Percentiles rank a stretch among this genome's conserved stretches.
Conservation (phyloP, 768 basidiomycete genomes). For the Amanita rimosa region DNA sequence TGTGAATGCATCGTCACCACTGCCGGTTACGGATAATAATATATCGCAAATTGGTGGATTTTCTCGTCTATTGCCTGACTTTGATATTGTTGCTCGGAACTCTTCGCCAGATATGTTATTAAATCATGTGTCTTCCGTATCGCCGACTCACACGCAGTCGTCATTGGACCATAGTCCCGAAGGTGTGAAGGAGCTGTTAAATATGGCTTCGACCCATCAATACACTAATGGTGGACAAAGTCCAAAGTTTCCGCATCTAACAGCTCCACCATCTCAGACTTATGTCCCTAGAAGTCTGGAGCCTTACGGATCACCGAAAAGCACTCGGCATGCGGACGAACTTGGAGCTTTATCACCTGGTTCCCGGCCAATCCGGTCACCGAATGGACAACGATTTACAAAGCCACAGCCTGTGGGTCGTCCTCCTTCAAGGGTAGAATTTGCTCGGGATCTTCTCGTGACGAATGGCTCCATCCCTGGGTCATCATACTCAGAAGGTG, state of each 20-base stretch:
- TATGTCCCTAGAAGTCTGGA: neutral
- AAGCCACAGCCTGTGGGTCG: constrained; percentile 8
- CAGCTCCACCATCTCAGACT: neutral
- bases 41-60: neutral
- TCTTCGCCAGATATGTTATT: constrained; percentile 1
- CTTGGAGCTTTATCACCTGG: constrained; percentile 22
- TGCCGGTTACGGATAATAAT: neutral
- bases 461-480: constrained; percentile 32
- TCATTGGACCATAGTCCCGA: neutral
- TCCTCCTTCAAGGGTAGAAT: constrained; percentile 9
- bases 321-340: constrained; percentile 9
- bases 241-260: neutral
- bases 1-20: neutral
- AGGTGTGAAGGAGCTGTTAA: neutral
- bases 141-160: no score
- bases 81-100: neutral
- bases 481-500: constrained; percentile 23
- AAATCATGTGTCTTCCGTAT: neutral
- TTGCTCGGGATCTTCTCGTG: constrained; percentile 25
- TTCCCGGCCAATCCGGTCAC: constrained; percentile 12
- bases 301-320: constrained; percentile 4
- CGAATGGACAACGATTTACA: constrained; percentile 15
- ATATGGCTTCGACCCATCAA: neutral
- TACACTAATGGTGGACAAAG: neutral
- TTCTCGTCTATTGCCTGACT: neutral